Conservation (phyloP, 2,329 filamentous ascomycete genomes). For the Daldinia sp. region DNA sequence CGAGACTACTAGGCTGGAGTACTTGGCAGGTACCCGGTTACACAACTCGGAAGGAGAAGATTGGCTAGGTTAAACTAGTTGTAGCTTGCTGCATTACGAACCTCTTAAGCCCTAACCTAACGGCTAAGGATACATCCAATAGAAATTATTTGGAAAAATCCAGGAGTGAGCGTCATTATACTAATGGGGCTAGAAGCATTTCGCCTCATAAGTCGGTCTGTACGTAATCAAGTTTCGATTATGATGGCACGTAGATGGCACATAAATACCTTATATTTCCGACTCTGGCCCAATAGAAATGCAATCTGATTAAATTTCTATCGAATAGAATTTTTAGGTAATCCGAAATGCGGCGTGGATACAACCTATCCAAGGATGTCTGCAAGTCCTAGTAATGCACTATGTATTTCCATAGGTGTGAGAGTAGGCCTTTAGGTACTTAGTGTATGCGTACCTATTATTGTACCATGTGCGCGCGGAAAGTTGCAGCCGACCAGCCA, state of each 20-base stretch:
- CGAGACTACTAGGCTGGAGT: neutral
- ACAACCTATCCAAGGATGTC: neutral
- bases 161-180: slow-evolving; percentile 15
- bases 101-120: neutral
- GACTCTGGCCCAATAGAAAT: slow-evolving; percentile 23
- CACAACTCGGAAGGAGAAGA: neutral
- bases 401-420: neutral
- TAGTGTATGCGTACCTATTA: neutral
- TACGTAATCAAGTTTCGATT: slow-evolving; percentile 28
- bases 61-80: neutral
- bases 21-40: neutral
- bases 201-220: slow-evolving; percentile 7
- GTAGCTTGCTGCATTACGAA: neutral
- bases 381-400: neutral
- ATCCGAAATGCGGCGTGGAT: slow-evolving; percentile 19
- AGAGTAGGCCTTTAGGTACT: too few species aligned
- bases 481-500: slow-evolving; percentile 30
- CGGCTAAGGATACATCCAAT: neutral
- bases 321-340: neutral
- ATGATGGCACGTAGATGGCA: slow-evolving; percentile 26
- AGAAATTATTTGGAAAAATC: neutral
- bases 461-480: neutral
- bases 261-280: slow-evolving; percentile 36
- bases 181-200: slow-evolving; percentile 1
- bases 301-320: slow-evolving; percentile 8